Percentiles rank a stretch among this genome's conserved stretches.
Evolutionary conservation across 2,329 filamentous ascomycete species (phyloP).

Genomic region (Pseudocercospora cruenta): DNA sequence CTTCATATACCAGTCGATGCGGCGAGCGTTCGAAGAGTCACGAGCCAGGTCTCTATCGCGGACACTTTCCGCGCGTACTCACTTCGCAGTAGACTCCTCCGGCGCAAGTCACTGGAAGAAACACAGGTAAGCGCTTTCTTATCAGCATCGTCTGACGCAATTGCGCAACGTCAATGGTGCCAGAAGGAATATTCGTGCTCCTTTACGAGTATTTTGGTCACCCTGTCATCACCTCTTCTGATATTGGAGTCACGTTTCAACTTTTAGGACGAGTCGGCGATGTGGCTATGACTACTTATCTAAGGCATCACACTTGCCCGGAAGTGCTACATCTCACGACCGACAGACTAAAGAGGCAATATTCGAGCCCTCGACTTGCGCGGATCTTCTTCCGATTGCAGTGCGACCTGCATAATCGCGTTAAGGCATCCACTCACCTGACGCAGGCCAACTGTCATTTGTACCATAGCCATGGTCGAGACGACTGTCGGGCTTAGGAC

Average conservation of each 20-base stretch:
- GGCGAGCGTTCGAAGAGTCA: background rate
- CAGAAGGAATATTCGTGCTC: background rate
- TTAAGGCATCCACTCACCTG: conserved; percentile 15
- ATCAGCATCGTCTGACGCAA: background rate
- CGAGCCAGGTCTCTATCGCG: background rate
- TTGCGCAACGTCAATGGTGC: background rate
- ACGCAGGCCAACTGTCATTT: conserved; percentile 6
- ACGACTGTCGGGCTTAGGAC: background rate
- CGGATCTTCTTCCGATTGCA: background rate
- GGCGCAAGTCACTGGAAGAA: background rate
- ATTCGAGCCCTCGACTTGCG: background rate
- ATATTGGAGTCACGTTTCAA: background rate
- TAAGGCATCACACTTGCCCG: background rate
- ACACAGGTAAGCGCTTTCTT: background rate
- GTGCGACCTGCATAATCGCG: conserved; percentile 1
- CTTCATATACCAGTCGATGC: background rate
- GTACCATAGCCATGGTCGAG: conserved; percentile 1
- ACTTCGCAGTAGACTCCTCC: background rate
- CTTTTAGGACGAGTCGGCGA: background rate
- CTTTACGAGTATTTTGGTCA: background rate
- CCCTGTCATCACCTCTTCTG: background rate
- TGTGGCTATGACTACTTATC: background rate
- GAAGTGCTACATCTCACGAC: background rate
- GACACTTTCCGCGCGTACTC: background rate
- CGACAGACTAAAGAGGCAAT: background rate